Evolutionary conservation across 1,139 yeast genomes (phyloP).

Genomic region (Pichia sp.): DNA sequence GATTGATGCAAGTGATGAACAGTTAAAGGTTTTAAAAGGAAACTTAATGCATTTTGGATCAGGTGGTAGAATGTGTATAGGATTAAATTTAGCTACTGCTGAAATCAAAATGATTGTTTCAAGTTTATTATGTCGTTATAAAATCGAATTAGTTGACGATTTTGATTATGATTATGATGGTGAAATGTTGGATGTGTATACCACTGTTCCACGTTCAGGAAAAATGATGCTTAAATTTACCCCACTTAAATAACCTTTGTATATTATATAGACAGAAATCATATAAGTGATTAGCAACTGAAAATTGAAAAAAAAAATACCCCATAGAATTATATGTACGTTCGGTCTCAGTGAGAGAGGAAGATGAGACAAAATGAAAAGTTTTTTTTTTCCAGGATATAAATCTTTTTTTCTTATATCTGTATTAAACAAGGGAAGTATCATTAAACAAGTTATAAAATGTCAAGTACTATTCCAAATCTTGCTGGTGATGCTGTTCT

Average conservation of each 20-base stretch:
- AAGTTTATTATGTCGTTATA: slow-evolving; percentile 46
- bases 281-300: too few relatives aligned
- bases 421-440: too few relatives aligned
- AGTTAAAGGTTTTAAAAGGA: slow-evolving; percentile 44
- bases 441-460: too few relatives aligned
- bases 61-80: slow-evolving; percentile 72
- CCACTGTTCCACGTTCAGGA: slow-evolving; percentile 33
- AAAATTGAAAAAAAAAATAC: too few relatives aligned
- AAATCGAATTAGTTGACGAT: slow-evolving; percentile 28
- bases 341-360: too few relatives aligned
- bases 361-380: too few relatives aligned
- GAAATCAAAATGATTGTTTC: slow-evolving; percentile 60
- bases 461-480: slow-evolving; percentile 43
- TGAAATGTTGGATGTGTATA: slow-evolving; percentile 33
- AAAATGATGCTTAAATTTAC: slow-evolving; percentile 20
- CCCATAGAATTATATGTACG: too few relatives aligned
- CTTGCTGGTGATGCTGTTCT: slow-evolving; percentile 84
- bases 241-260: neutral
- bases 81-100: slow-evolving; percentile 60
- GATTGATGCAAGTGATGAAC: slow-evolving; percentile 37
- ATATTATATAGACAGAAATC: too few relatives aligned
- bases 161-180: slow-evolving; percentile 30
- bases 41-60: slow-evolving; percentile 66
- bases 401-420: too few relatives aligned
- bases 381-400: neutral